phyloP scores from a whole-genome alignment of 371 early-diverging fungal genomes.

The Apophysomyces ossiformis region DNA sequence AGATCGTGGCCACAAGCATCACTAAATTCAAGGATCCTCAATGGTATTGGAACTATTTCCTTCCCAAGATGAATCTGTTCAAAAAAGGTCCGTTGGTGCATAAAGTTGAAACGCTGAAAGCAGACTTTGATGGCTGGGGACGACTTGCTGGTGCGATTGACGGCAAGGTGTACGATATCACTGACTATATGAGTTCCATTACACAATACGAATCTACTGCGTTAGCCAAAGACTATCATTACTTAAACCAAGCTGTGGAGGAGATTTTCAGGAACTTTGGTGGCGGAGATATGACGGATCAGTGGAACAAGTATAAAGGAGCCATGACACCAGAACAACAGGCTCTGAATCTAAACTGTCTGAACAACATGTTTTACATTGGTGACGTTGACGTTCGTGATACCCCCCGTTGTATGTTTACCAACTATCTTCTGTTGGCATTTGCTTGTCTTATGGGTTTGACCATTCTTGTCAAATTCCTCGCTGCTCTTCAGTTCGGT shows the following conservation, averaged over 20 bases:
- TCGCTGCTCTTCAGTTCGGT: constrained; percentile 86
- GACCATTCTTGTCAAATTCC: constrained; percentile 91
- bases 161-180: constrained; percentile 78
- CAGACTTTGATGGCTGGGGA: constrained; percentile 50
- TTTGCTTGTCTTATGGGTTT: constrained; percentile 79
- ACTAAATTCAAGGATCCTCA: constrained; percentile 42
- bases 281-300: constrained; percentile 68
- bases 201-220: constrained; percentile 46
- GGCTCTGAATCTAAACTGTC: constrained; percentile 63
- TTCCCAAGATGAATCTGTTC: constrained; percentile 66
- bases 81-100: constrained; percentile 70
- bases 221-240: constrained; percentile 49
- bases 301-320: constrained; percentile 57
- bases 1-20: constrained; percentile 25
- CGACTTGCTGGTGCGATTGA: constrained; percentile 72
- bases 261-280: constrained; percentile 70
- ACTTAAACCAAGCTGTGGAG: constrained; percentile 58
- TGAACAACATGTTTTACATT: constrained; percentile 85
- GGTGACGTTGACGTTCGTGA: constrained; percentile 89
- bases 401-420: constrained; percentile 81
- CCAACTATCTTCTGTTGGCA: constrained; percentile 86
- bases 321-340: constrained; percentile 40
- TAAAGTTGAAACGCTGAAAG: constrained; percentile 45
- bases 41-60: constrained; percentile 72
- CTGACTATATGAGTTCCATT: constrained; percentile 63